These are phyloP conservation scores for Pyricularia sp. DNA, from an alignment of 2,329 filamentous ascomycete species.

Conservation along the genomic window DNA sequence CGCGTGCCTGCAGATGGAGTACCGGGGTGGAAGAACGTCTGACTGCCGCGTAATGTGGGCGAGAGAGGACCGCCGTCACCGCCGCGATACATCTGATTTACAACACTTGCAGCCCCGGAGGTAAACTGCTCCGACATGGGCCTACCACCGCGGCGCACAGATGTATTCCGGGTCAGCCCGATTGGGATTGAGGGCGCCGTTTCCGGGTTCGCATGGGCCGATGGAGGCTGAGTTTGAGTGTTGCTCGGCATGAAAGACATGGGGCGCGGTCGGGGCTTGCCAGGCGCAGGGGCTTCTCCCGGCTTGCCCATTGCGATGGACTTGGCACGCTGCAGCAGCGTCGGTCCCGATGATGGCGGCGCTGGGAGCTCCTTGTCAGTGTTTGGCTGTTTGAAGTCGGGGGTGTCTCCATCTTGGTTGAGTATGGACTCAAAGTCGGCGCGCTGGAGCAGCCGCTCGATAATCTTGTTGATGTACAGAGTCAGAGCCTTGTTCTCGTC, in stretches of 20 bases:
- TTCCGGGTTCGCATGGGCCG: conserved; percentile 49
- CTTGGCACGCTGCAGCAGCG: conserved; percentile 52
- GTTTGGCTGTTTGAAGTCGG: conserved; percentile 31
- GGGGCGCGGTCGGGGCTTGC: conserved; percentile 41
- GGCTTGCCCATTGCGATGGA: conserved; percentile 40
- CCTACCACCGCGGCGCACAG: conserved; percentile 37
- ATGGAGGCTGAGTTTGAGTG: conserved; percentile 11
- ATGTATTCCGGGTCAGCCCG: conserved; percentile 42
- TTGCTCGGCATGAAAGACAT: conserved; percentile 44
- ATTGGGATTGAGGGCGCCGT: conserved; percentile 72
- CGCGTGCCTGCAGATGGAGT: conserved; percentile 31
- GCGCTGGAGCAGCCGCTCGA: conserved; percentile 86
- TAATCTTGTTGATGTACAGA: conserved; percentile 98
- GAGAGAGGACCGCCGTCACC: conserved; percentile 57
- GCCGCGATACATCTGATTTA: conserved; percentile 85
- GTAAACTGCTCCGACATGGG: conserved; percentile 58
- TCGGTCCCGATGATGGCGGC: conserved; percentile 42
- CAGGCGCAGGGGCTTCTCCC: conserved; percentile 9
- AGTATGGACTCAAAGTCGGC: conserved; percentile 92
- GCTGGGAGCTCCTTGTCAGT: conserved; percentile 80
- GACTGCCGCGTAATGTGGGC: conserved; percentile 48
- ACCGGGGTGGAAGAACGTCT: conserved; percentile 47
- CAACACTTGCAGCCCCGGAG: conserved; percentile 54
- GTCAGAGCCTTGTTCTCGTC: conserved; percentile 97
- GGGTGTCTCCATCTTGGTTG: conserved; percentile 62